Percentiles rank a stretch among this genome's conserved stretches.
Conservation (phyloP, 192 early-diverging fungal species). For the Dispira parvispora region DNA sequence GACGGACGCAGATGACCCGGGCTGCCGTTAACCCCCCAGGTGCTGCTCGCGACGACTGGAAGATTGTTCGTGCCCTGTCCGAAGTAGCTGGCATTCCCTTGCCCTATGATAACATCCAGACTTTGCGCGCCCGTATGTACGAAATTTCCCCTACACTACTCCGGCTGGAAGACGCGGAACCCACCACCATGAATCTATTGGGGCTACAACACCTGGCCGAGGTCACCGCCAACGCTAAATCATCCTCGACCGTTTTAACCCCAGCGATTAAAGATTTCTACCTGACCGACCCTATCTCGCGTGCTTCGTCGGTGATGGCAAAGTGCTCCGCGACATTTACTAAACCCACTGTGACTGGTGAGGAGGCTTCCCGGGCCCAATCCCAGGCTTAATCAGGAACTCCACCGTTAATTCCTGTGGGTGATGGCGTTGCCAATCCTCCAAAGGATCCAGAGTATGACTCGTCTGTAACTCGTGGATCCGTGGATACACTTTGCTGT, state of each 20-base stretch:
- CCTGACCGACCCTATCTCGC: slow-evolving; percentile 83
- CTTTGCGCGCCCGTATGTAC: slow-evolving; percentile 70
- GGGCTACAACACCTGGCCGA: slow-evolving; percentile 38
- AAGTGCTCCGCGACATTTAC: slow-evolving; percentile 54
- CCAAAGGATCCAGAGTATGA: too few relatives aligned
- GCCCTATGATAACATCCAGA: slow-evolving; percentile 74
- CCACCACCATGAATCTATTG: slow-evolving; percentile 34
- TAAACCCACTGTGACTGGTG: neutral
- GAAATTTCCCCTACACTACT: slow-evolving; percentile 78
- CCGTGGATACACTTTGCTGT: too few relatives aligned
- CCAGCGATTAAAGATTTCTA: slow-evolving; percentile 78
- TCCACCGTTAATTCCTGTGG: too few relatives aligned
- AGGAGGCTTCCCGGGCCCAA: too few relatives aligned
- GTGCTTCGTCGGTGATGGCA: slow-evolving; percentile 92
- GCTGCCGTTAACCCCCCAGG: slow-evolving; percentile 82
- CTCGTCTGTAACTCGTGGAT: too few relatives aligned
- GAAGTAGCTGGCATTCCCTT: slow-evolving; percentile 73
- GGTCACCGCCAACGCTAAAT: slow-evolving; percentile 12
- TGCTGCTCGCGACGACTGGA: slow-evolving; percentile 96
- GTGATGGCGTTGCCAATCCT: too few relatives aligned
- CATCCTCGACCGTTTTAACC: slow-evolving; percentile 22
- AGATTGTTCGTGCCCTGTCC: slow-evolving; percentile 91
- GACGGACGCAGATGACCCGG: slow-evolving; percentile 82
- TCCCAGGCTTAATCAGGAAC: too few relatives aligned
- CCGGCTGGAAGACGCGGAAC: slow-evolving; percentile 46